Conservation (phyloP, 2,329 filamentous ascomycete species). For the Hymenoscyphus scutula region DNA sequence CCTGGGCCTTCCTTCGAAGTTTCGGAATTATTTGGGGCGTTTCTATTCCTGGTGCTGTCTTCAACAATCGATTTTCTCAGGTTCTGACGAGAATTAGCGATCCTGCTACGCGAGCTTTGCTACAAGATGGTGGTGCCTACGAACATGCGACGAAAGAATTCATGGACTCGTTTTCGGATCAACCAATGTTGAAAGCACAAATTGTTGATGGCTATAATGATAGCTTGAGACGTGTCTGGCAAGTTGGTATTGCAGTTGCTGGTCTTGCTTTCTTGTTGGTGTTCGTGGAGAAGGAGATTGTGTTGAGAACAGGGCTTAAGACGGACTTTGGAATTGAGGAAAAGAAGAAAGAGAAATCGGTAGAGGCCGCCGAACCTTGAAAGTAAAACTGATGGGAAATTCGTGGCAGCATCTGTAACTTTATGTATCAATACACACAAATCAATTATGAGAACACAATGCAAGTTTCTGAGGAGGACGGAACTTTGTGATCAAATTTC, state of each 20-base stretch:
- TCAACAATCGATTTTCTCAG: neutral
- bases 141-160: neutral
- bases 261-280: neutral
- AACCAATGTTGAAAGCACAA: neutral
- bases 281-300: neutral
- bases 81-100: neutral
- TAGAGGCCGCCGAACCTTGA: neutral
- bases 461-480: too few species aligned
- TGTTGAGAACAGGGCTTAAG: neutral
- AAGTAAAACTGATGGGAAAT: neutral
- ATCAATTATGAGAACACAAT: too few species aligned
- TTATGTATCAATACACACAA: too few species aligned
- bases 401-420: neutral
- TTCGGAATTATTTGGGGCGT: slow-evolving; percentile 49
- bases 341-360: neutral
- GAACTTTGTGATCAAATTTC: too few species aligned
- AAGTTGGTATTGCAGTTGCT: neutral
- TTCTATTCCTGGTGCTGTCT: slow-evolving; percentile 35
- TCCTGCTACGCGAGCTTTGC: neutral
- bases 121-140: neutral
- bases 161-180: neutral
- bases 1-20: slow-evolving; percentile 43
- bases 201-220: neutral
- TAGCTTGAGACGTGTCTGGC: neutral
- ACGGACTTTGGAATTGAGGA: neutral